phyloP scores from a whole-genome alignment of 495 filamentous ascomycete species.

The Thermochaetoides thermophila region DNA sequence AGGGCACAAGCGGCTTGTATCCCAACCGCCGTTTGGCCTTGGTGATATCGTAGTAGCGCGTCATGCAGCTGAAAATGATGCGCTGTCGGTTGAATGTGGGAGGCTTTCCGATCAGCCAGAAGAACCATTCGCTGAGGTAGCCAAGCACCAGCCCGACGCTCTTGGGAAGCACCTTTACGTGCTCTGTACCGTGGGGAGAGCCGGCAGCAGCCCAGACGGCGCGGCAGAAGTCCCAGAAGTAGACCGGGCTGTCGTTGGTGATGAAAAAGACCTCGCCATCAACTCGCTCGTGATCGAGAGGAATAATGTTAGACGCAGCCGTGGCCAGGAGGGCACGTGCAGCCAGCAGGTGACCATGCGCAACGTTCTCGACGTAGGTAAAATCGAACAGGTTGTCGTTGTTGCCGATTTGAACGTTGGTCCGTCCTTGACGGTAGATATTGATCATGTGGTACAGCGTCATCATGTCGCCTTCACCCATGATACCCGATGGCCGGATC shows the following conservation, averaged over 20 bases:
- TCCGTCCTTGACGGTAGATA: slow-evolving; percentile 47
- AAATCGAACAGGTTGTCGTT: slow-evolving; percentile 86
- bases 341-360: slow-evolving; percentile 58
- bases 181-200: slow-evolving; percentile 43
- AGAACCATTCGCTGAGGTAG: slow-evolving; percentile 50
- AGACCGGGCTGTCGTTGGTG: slow-evolving; percentile 81
- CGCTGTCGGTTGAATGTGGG: slow-evolving; percentile 60
- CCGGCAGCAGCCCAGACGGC: slow-evolving; percentile 63
- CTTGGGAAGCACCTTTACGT: slow-evolving; percentile 55
- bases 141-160: slow-evolving; percentile 51
- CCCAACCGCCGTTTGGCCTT: slow-evolving; percentile 71
- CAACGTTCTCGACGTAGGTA: slow-evolving; percentile 66
- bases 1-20: slow-evolving; percentile 55
- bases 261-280: slow-evolving; percentile 94
- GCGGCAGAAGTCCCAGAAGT: slow-evolving; percentile 90
- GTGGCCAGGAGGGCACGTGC: slow-evolving; percentile 55
- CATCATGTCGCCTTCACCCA: slow-evolving; percentile 75
- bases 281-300: slow-evolving; percentile 61
- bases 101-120: slow-evolving; percentile 52
- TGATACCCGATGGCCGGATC: slow-evolving; percentile 79
- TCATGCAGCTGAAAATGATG: slow-evolving; percentile 68
- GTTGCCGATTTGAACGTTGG: slow-evolving; percentile 68
- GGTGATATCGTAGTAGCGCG: slow-evolving; percentile 68
- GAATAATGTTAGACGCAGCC: slow-evolving; percentile 36
- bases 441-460: slow-evolving; percentile 46